Evolutionary conservation across 352 stramenopile species (phyloP), one percentile per base, ranked within the genome.

Genomic region (Phytophthora pisi): DNA sequence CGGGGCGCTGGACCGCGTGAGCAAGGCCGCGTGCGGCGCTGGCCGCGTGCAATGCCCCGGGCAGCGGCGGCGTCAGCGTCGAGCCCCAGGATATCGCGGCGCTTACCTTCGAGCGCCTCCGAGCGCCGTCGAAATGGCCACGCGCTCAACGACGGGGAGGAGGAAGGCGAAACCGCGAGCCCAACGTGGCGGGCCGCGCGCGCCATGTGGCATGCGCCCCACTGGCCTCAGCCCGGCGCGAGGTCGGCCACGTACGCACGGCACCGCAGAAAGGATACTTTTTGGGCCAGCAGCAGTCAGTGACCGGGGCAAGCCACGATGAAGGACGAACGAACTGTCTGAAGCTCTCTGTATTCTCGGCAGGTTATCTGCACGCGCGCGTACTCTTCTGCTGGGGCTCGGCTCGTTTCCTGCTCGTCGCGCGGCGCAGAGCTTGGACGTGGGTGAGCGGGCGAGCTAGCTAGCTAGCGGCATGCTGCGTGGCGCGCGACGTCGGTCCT

Each of bases 311-410:
- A 50, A 11, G 43, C 31, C 6, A 38, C 10, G 31, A 11, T 38
- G 31, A 38, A 26, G 38, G 43, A 61, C 45, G 26, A 63, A 62
- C 49, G 51, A 56, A 72, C 34, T 68, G 50, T 72, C 51, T 62
- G 47, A 75, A 72, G 62, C 63, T 75, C 57, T 70, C 57, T 69
- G 23, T 55, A 71, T 74, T 77, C 66, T 77, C 45, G 58, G 70
- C 70, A 61, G 47, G 40, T 77, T 74, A 74, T 72, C 38, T 46
- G 70, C 70, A 74, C 66, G 57, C 50, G 70, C 70, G 57, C 70
- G 49, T 62, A 70, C 60, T 72, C 57, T 75, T 78, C 70, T 70
- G 30, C 20, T 20, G 38, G 18, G 23, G 50, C 45, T 75, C 43
- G 58, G 53, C 64, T 76, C 54, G 53, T 69, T 66, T 73, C 58